Conservation (phyloP, 2,329 filamentous ascomycete genomes). For the Aspergillus japonicus region DNA sequence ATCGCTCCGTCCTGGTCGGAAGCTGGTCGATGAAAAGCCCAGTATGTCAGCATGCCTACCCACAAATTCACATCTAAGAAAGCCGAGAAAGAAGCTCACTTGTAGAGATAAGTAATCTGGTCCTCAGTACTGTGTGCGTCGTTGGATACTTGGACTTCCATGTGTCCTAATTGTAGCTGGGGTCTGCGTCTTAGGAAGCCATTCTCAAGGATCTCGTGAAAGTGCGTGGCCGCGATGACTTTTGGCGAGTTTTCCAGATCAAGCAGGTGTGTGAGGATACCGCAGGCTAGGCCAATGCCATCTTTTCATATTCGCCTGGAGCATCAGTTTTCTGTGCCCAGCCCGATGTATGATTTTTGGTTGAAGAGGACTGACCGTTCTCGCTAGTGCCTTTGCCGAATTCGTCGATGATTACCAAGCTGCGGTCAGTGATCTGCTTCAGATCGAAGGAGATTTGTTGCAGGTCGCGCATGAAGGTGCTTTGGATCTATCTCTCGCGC, state of each 20-base stretch:
- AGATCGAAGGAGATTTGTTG: slow-evolving; percentile 80
- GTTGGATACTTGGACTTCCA: slow-evolving; percentile 56
- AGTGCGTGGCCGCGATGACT: slow-evolving; percentile 63
- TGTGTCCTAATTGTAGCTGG: slow-evolving; percentile 55
- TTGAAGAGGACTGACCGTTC: slow-evolving; percentile 38
- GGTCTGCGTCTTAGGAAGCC: slow-evolving; percentile 50
- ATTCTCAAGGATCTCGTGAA: slow-evolving; percentile 58
- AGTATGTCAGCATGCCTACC: background rate
- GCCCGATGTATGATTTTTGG: background rate
- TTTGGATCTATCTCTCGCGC: slow-evolving; percentile 49
- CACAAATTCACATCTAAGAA: too few species aligned
- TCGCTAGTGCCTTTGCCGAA: slow-evolving; percentile 73
- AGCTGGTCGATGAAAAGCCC: slow-evolving; percentile 32
- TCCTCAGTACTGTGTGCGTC: slow-evolving; percentile 48
- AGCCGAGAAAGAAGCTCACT: slow-evolving; percentile 34
- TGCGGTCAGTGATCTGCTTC: slow-evolving; percentile 70
- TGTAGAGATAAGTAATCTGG: slow-evolving; percentile 68
- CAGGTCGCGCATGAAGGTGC: slow-evolving; percentile 76
- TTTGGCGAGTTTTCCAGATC: slow-evolving; percentile 54
- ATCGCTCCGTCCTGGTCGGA: slow-evolving; percentile 63
- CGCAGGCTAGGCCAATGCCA: slow-evolving; percentile 63
- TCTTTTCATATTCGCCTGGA: slow-evolving; percentile 41
- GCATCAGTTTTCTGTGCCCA: too few species aligned
- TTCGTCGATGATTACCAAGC: slow-evolving; percentile 87
- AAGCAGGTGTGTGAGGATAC: slow-evolving; percentile 59